These are phyloP conservation scores for Cymodocea nodosa DNA, from an alignment of 116 monocot genomes.

Conservation along the genomic window DNA sequence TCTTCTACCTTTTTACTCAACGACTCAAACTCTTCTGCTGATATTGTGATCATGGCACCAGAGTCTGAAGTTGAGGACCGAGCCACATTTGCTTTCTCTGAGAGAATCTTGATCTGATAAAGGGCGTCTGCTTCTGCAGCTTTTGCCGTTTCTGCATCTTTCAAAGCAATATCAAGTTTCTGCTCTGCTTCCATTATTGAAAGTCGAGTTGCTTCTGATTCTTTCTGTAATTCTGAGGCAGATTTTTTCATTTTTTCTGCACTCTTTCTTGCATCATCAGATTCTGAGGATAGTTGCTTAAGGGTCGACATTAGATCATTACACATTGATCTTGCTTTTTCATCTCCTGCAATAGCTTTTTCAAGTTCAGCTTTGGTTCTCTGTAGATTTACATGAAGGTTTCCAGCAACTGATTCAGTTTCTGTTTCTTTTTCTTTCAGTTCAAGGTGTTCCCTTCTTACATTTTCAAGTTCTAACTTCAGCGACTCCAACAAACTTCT, in stretches of 20 bases:
- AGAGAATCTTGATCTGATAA: constrained; percentile 42
- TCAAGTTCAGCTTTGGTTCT: constrained; percentile 63
- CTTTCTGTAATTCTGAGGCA: constrained; percentile 35
- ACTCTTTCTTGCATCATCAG: constrained; percentile 37
- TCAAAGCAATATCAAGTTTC: constrained; percentile 45
- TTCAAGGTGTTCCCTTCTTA: constrained; percentile 51
- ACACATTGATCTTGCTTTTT: constrained; percentile 29
- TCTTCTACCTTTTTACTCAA: constrained; percentile 50
- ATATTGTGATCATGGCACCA: constrained; percentile 54
- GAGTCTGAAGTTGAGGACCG: constrained; percentile 52
- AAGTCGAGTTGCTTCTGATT: constrained; percentile 36
- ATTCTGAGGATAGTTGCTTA: constrained; percentile 43
- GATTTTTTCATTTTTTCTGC: constrained; percentile 53
- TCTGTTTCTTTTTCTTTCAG: constrained; percentile 60
- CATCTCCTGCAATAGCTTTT: constrained; percentile 29
- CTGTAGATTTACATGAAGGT: constrained; percentile 49
- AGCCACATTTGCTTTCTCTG: constrained; percentile 34
- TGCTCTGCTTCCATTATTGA: constrained; percentile 33
- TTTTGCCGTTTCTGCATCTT: constrained; percentile 61
- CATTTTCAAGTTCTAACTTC: constrained; percentile 42
- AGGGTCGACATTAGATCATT: constrained; percentile 45
- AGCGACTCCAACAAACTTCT: constrained; percentile 35
- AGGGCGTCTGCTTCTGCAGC: constrained; percentile 52
- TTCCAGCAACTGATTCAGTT: constrained; percentile 32
- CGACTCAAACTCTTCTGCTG: constrained; percentile 49